Evolutionary conservation across 345 rosid genomes (phyloP), one percentile per base, ranked within the genome.

Genomic region (Eucalyptus curtisii): DNA sequence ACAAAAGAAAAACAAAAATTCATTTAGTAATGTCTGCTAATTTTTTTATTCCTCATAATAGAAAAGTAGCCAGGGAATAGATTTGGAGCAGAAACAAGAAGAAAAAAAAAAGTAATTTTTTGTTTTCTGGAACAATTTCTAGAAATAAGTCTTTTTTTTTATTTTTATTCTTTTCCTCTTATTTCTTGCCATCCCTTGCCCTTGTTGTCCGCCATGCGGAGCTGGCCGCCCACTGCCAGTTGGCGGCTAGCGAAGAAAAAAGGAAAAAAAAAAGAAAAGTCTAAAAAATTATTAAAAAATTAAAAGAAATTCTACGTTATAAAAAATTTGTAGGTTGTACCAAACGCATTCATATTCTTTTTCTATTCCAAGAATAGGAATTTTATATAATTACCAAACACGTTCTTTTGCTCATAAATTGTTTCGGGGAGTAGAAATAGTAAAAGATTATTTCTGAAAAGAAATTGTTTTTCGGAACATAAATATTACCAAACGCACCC

Each of bases 381-480:
- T 19, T 52, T 52, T 0, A 52, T 7, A 52, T 52, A 7, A 0
- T 52, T 52, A 52, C 0, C 0, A 52, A 52, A 52, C 0, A 7
- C 10, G 2, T 19, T 19, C 2, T 52, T 17, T 52, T 7, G 1
- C 0, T 52, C 2, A 52, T 0, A 50, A 19, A 52, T 52, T 52
- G 0, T 52, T 19, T 52, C 0, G 3, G 0, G 0, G 2, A 52
- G 57, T 52, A 52, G 2, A 52, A 52, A 52, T 52, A 52, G 4
- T 3, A 52, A 52, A 52, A 52, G 22, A 52, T 52, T 17, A 52
- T 52, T 52, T 52, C 0, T 3, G 0, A 52, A 52, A 52, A 19
- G 4, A 52, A 52, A 52, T 19, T 19, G 0, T 19, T 52, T 1
- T 52, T 0, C 0, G 0, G 2, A 7, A 1, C 0, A 7, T 0